A percentile compares a stretch with the other conserved stretches of the same genome.
Evolutionary conservation across 768 basidiomycete species (phyloP).

Genomic region (Russula ochroleuca): DNA sequence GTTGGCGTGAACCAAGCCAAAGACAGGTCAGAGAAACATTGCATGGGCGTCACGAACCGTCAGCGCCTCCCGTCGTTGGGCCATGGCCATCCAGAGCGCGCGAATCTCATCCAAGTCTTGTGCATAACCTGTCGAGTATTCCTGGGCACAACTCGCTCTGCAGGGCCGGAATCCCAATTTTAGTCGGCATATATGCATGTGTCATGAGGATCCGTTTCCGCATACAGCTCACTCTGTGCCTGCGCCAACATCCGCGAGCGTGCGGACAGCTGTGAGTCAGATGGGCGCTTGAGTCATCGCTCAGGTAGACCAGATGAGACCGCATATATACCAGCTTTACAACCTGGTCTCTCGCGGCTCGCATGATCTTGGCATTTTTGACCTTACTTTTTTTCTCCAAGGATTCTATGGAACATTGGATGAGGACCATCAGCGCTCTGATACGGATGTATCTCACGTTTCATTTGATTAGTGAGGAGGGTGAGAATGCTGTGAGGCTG

Average conservation of each 20-base stretch:
- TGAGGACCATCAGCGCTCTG: background rate
- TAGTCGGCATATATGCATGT: slow-evolving; percentile 12
- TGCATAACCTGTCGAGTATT: slow-evolving; percentile 1
- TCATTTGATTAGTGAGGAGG: slow-evolving; percentile 15
- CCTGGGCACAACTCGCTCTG: slow-evolving; percentile 5
- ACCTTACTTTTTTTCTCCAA: slow-evolving; percentile 11
- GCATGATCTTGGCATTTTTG: slow-evolving; percentile 10
- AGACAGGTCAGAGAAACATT: background rate
- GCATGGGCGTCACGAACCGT: slow-evolving; percentile 9
- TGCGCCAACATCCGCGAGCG: slow-evolving; percentile 4
- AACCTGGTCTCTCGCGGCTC: slow-evolving; percentile 13
- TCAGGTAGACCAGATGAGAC: background rate
- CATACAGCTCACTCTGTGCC: slow-evolving; percentile 15
- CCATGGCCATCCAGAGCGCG: slow-evolving; percentile 1
- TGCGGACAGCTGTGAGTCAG: slow-evolving; percentile 7
- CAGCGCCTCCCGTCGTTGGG: slow-evolving; percentile 8
- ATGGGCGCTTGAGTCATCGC: background rate
- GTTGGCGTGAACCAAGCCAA: background rate
- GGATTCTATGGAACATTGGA: slow-evolving; percentile 1
- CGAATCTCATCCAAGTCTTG: slow-evolving; percentile 19
- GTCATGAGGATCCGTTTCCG: background rate
- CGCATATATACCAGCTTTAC: slow-evolving; percentile 9
- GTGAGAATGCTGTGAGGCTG: slow-evolving; percentile 5
- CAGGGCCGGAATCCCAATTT: background rate
- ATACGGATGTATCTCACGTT: slow-evolving; percentile 3